Base-by-base conservation (phyloP, 169 alveolate genomes). In the Plasmodium knowlesi region DNA sequence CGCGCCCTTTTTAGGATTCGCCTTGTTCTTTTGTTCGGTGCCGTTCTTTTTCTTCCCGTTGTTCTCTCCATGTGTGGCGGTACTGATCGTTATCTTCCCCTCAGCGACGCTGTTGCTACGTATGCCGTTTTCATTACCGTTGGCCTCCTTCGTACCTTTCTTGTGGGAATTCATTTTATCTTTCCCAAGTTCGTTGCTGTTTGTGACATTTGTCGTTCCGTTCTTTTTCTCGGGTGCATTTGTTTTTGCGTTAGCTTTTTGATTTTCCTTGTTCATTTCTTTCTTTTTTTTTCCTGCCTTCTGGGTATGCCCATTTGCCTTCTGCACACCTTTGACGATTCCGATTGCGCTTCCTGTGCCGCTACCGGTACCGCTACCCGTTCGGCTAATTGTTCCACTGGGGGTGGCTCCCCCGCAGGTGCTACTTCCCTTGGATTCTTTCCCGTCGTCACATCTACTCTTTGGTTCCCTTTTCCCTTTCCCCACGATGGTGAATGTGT, bases 1-100 rank as follows among this genome's bases (percentile, higher is more conserved):
- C 4, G 39, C 37, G 22, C 76, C 82, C 50, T 76, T 88, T 74
- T 78, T 78, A 14, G 89, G 12, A 37, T 80, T 78, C 72, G 50
- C 54, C 53, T 88, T 88, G 70, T 46, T 88, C 79, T 84, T 84
- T 83, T 83, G 92, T 9, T 84, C 84, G 37, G 46, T 5, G 39
- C 32, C 5, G 57, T 84, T 73, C 57, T 88, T 88, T 39, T 83
- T 83, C 32, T 88, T 70, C n/a, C 32, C 71, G 54, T 34, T 79
- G 70, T 78, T 88, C 25, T 88, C 88, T 22, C 12, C 46, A 43
- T 61, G 2, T 19, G 43, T 19, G 34, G 28, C 37, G 34, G 0
- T 61, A 37, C 43, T 79, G 25, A 1, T 39, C 70, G 37, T 22
- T 78, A 39, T 78, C 41, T 79, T 88, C 57, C 81, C 89, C 22